Percentiles rank a stretch among this genome's conserved stretches.
These are phyloP conservation scores for Austroboletus niveus DNA, from an alignment of 1,284 basidiomycete species.

Conservation along the genomic window DNA sequence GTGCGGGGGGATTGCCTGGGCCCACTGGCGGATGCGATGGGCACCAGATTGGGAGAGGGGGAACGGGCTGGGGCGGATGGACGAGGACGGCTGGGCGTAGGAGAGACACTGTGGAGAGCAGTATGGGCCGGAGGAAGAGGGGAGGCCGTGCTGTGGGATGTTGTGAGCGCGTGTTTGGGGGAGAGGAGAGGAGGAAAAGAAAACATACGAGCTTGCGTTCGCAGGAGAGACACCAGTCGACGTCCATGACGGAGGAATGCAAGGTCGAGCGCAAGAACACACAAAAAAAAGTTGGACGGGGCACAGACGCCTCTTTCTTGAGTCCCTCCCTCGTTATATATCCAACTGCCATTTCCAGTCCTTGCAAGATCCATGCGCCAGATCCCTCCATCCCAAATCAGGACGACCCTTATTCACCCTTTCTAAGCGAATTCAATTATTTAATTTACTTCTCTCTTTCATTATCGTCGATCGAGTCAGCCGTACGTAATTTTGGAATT, in stretches of 20 bases:
- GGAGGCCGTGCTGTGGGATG: constrained; percentile 39
- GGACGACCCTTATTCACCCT: constrained; percentile 23
- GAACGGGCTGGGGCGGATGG: not conserved
- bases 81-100: constrained; percentile 26
- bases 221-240: constrained; percentile 68
- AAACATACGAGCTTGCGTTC: constrained; percentile 50
- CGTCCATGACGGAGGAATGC: constrained; percentile 45
- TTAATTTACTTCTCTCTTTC: constrained; percentile 15
- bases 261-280: not conserved
- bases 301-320: constrained; percentile 6
- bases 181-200: not conserved
- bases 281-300: constrained; percentile 17
- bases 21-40: constrained; percentile 29
- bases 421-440: constrained; percentile 14
- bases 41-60: constrained; percentile 5
- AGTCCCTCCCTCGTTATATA: constrained; percentile 27
- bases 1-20: constrained; percentile 29
- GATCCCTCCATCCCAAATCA: constrained; percentile 16
- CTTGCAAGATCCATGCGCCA: constrained; percentile 15
- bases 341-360: constrained; percentile 23
- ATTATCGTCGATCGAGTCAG: constrained; percentile 7
- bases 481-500: not conserved
- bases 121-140: constrained; percentile 39
- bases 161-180: constrained; percentile 4
- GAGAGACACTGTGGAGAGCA: constrained; percentile 53